Evolutionary conservation across 768 basidiomycete genomes (phyloP).

Genomic region (Tulasnella sp.): DNA sequence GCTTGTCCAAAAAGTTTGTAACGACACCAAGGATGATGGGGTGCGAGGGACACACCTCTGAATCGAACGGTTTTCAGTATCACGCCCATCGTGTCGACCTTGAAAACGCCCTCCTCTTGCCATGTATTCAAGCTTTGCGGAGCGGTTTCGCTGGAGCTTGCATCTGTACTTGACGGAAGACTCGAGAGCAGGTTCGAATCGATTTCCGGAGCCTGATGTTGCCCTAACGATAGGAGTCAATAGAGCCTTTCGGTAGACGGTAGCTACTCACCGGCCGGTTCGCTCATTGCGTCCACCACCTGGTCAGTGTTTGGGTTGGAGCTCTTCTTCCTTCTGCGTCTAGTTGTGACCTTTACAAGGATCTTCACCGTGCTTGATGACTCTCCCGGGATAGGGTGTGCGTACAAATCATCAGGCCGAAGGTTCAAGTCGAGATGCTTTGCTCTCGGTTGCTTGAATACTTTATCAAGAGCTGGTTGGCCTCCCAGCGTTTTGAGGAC

Average conservation of each 20-base stretch:
- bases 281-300: too few relatives aligned
- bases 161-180: too few relatives aligned
- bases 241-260: too few relatives aligned
- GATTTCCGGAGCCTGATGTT: too few relatives aligned
- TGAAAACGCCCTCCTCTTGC: constrained; percentile 49
- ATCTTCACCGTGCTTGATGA: constrained; percentile 65
- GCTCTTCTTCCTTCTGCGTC: constrained; percentile 36
- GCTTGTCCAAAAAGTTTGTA: constrained; percentile 34
- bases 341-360: constrained; percentile 70
- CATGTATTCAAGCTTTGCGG: constrained; percentile 5
- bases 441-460: constrained; percentile 56
- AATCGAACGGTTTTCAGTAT: constrained; percentile 79
- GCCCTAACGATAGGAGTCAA: too few relatives aligned
- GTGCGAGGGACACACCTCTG: constrained; percentile 48
- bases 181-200: too few relatives aligned
- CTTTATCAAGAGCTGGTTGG: constrained; percentile 54
- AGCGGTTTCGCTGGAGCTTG: too few relatives aligned
- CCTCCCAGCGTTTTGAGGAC: constrained; percentile 60
- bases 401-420: constrained; percentile 59
- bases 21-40: background rate
- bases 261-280: too few relatives aligned
- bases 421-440: constrained; percentile 66
- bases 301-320: background rate
- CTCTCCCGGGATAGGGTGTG: constrained; percentile 76
- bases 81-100: constrained; percentile 55